phyloP scores from a whole-genome alignment of 495 filamentous ascomycete species.

The Daldinia grandis region DNA sequence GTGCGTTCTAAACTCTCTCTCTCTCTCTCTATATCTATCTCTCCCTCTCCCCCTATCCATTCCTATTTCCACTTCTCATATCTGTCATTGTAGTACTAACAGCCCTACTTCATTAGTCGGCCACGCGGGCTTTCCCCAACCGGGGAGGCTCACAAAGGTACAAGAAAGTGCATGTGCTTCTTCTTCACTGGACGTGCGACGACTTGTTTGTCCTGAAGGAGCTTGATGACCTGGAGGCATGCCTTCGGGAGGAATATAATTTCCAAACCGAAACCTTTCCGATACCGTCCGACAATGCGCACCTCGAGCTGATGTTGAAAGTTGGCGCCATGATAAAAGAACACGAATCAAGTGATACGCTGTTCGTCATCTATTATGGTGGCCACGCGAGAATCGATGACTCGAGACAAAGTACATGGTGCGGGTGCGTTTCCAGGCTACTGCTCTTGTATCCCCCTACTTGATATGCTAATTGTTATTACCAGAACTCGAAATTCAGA shows the following conservation, averaged over 20 bases:
- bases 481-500: constrained; percentile 48
- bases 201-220: constrained; percentile 62
- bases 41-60: constrained; percentile 3
- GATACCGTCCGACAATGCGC: constrained; percentile 61
- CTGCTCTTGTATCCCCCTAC: not conserved
- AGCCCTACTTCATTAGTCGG: constrained; percentile 49
- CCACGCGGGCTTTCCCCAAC: constrained; percentile 60
- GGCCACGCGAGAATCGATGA: constrained; percentile 63
- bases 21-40: no score
- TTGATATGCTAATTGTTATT: constrained; percentile 9
- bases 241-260: constrained; percentile 57
- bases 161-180: constrained; percentile 58
- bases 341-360: constrained; percentile 57
- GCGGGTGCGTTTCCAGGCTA: constrained; percentile 49
- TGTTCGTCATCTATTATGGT: constrained; percentile 64
- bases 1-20: constrained; percentile 45
- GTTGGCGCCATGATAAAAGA: constrained; percentile 59
- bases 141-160: constrained; percentile 56
- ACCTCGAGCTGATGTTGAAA: constrained; percentile 59
- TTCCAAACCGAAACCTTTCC: constrained; percentile 59
- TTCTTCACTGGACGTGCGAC: constrained; percentile 65
- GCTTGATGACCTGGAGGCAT: constrained; percentile 58
- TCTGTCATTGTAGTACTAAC: constrained; percentile 16
- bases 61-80: not conserved
- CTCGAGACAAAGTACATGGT: constrained; percentile 62